Evolutionary conservation across 768 basidiomycete species (phyloP), one percentile per base, ranked within the genome.

Genomic region (Serpula lacrymans): DNA sequence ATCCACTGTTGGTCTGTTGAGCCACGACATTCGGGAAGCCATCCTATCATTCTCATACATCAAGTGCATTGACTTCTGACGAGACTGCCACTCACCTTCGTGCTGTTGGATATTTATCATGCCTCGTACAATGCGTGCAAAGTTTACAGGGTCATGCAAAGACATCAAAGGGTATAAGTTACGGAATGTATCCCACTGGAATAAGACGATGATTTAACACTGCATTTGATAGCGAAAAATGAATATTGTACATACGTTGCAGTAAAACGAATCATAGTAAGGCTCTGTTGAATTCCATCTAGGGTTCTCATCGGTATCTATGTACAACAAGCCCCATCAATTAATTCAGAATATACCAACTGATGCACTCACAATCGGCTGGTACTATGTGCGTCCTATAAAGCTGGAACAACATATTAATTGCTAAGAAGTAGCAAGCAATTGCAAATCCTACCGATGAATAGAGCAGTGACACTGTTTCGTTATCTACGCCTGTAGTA

Each of bases 71-170:
- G n/a, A n/a, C n/a, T 27, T 7, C 23, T 28, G 14, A 43, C 11
- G 35, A 11, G 10, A 34, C 4, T 42, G 7, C 24, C 4, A 13
- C 38, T n/a, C 34, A 74, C 78, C 81, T 72, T 83, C 80, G 40
- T 82, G 68, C 49, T 74, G 71, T 51, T 82, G 79, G 21, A 83
- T 81, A 51, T 83, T 74, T 42, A 83, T 74, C 77, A 82, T 77
- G 0, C 76, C 80, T 2, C 80, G 65, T 2, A 82, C 78, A 32
- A 82, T 80, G 11, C 65, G 64, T 1, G 81, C 68, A 49, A 80
- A 82, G 8, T 69, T 75, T 28, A 62, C 64, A 0, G 80, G 79
- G 45, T 82, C 81, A 36, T 83, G 80, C 4, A 83, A 65, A 0
- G 79, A 76, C 73, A 80, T 75, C 27, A 82, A 62, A 0, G 81